These are phyloP conservation scores for Abrus pulchellus DNA, from an alignment of 306 rosid genomes.

Conservation along the genomic window DNA sequence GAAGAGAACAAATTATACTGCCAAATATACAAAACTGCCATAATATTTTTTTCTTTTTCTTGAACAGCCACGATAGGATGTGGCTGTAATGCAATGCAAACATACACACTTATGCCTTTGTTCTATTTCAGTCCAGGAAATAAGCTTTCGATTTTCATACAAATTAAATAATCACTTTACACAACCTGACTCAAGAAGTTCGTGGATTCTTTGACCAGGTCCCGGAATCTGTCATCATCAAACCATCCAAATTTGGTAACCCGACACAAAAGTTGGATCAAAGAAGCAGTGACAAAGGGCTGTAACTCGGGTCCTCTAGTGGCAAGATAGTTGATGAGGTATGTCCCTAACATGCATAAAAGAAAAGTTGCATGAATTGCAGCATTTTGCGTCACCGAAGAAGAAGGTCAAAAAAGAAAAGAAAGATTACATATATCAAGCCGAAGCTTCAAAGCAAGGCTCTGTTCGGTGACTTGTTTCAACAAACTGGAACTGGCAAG, in stretches of 20 bases:
- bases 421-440: slow-evolving; percentile 56
- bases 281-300: slow-evolving; percentile 65
- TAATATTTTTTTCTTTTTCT: not conserved
- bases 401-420: not conserved
- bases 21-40: not conserved
- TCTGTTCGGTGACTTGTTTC: slow-evolving; percentile 70
- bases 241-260: slow-evolving; percentile 69
- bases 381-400: slow-evolving; percentile 17
- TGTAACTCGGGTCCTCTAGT: slow-evolving; percentile 71
- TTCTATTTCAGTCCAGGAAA: not conserved
- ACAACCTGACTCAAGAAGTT: slow-evolving; percentile 64
- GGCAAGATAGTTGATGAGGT: slow-evolving; percentile 62
- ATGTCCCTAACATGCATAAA: slow-evolving; percentile 55
- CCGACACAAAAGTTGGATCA: slow-evolving; percentile 63
- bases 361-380: slow-evolving; percentile 28
- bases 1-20: not conserved
- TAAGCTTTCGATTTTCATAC: not conserved
- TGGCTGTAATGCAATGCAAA: not conserved
- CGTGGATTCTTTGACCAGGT: slow-evolving; percentile 62
- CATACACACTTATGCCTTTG: not conserved
- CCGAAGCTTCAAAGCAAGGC: slow-evolving; percentile 65
- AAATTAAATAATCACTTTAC: not conserved
- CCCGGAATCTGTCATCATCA: slow-evolving; percentile 65
- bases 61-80: not conserved
- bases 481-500: slow-evolving; percentile 68